Evolutionary conservation across 352 stramenopile genomes (phyloP).

Genomic region (Globisporangium nodosum): DNA sequence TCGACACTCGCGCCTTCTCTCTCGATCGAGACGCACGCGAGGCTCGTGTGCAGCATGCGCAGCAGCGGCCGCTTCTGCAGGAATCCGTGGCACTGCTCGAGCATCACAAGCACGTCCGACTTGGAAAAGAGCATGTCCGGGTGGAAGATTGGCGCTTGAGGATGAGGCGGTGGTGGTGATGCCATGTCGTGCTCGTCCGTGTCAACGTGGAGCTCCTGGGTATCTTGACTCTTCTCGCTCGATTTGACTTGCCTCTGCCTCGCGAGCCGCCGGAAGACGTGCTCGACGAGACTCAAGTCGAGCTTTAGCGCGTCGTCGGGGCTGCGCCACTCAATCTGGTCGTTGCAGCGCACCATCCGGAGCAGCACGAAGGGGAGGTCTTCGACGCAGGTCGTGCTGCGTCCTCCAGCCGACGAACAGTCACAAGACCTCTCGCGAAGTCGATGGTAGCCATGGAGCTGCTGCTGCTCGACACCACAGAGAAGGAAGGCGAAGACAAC

Average conservation of each 20-base stretch:
- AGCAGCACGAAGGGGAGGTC: slow-evolving; percentile 10
- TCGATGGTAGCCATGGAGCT: slow-evolving; percentile 27
- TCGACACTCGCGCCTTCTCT: slow-evolving; percentile 42
- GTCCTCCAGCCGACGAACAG: slow-evolving; percentile 15
- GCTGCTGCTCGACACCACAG: slow-evolving; percentile 51
- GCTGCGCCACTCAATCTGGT: slow-evolving; percentile 48
- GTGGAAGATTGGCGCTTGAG: slow-evolving; percentile 7
- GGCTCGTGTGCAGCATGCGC: slow-evolving; percentile 43
- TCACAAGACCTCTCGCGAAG: background rate
- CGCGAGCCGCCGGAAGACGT: slow-evolving; percentile 38
- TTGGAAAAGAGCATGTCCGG: slow-evolving; percentile 52
- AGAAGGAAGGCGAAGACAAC: slow-evolving; percentile 72
- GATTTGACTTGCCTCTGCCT: slow-evolving; percentile 8
- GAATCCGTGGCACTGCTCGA: slow-evolving; percentile 34
- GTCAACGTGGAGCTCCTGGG: background rate
- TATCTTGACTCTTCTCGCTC: slow-evolving; percentile 11
- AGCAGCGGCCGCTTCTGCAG: slow-evolving; percentile 52
- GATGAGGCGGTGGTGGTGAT: background rate
- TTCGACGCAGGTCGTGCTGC: too few species aligned
- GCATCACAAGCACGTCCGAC: slow-evolving; percentile 39
- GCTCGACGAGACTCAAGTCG: slow-evolving; percentile 48
- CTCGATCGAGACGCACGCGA: slow-evolving; percentile 52
- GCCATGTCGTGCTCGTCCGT: background rate
- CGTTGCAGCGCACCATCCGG: slow-evolving; percentile 13
- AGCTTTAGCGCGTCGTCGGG: slow-evolving; percentile 33